Percentiles rank a stretch among this genome's conserved stretches.
phyloP scores from a whole-genome alignment of 2,329 filamentous ascomycete genomes.

The Zalaria obscura region DNA sequence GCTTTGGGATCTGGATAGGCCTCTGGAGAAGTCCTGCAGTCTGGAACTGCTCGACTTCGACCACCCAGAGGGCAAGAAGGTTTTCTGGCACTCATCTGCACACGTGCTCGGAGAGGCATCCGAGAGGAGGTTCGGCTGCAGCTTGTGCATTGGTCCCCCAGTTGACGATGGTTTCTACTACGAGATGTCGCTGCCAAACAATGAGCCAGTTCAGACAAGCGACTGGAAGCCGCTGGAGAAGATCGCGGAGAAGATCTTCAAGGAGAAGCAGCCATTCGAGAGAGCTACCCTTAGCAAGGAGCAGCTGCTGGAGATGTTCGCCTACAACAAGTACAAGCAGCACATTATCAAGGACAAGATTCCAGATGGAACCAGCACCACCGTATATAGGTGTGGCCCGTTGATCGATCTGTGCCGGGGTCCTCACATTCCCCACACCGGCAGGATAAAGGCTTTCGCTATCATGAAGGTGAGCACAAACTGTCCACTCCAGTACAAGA shows the following conservation, averaged over 20 bases:
- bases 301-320: constrained; percentile 88
- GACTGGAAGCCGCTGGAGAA: constrained; percentile 81
- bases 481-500: neutral
- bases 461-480: constrained; percentile 55
- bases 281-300: constrained; percentile 80
- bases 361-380: constrained; percentile 74
- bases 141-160: constrained; percentile 85
- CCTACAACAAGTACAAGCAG: constrained; percentile 96
- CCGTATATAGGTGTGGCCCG: constrained; percentile 86
- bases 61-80: constrained; percentile 63
- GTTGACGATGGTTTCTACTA: constrained; percentile 93
- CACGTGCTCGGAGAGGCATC: constrained; percentile 93
- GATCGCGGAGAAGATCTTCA: constrained; percentile 70
- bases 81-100: constrained; percentile 96
- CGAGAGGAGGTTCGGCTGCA: constrained; percentile 80
- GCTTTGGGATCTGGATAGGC: constrained; percentile 86
- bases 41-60: constrained; percentile 78
- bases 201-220: constrained; percentile 52
- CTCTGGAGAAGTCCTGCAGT: constrained; percentile 74
- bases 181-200: constrained; percentile 75
- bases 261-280: constrained; percentile 94
- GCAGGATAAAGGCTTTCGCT: constrained; percentile 86
- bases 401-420: constrained; percentile 92
- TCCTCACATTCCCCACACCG: constrained; percentile 86
- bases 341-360: constrained; percentile 94